Conservation (phyloP, 768 basidiomycete species). For the Pulveroboletus frians region DNA sequence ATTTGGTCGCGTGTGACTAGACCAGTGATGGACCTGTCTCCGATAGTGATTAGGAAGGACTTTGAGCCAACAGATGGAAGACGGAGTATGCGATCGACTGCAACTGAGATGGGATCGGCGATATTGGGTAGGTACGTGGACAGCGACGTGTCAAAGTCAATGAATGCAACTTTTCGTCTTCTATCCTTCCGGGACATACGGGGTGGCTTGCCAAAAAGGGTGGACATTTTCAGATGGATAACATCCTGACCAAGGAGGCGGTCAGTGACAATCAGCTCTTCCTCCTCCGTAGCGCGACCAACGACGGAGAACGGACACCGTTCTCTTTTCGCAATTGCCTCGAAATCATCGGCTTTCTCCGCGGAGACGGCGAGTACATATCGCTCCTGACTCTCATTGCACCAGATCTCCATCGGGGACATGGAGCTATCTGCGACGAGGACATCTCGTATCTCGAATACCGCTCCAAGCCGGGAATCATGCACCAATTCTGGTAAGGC, state of each 20-base stretch:
- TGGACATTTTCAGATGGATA: slow-evolving; percentile 88
- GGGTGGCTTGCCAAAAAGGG: slow-evolving; percentile 94
- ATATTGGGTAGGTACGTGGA: slow-evolving; percentile 53
- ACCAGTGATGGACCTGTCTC: slow-evolving; percentile 90
- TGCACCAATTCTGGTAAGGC: slow-evolving; percentile 96
- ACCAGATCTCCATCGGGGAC: slow-evolving; percentile 99
- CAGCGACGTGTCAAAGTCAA: slow-evolving; percentile 69
- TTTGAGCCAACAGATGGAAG: slow-evolving; percentile 94
- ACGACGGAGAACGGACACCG: slow-evolving; percentile 92
- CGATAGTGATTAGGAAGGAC: slow-evolving; percentile 97
- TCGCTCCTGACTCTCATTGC: slow-evolving; percentile 97
- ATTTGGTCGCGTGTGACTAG: slow-evolving; percentile 96
- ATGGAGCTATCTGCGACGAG: slow-evolving; percentile 87
- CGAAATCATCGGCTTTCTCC: slow-evolving; percentile 58
- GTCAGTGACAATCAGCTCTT: slow-evolving; percentile 87
- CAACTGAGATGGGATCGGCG: slow-evolving; percentile 51
- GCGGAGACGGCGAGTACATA: slow-evolving; percentile 89
- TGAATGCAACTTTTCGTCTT: slow-evolving; percentile 37
- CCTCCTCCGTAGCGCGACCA: slow-evolving; percentile 75
- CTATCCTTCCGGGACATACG: slow-evolving; percentile 77
- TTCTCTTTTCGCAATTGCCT: slow-evolving; percentile 76
- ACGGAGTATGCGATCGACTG: slow-evolving; percentile 76
- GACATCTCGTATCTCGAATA: slow-evolving; percentile 91
- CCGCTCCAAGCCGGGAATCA: slow-evolving; percentile 87
- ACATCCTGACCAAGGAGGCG: slow-evolving; percentile 72